Conservation (phyloP, 2,329 filamentous ascomycete species). For the Colletotrichum karsti region DNA sequence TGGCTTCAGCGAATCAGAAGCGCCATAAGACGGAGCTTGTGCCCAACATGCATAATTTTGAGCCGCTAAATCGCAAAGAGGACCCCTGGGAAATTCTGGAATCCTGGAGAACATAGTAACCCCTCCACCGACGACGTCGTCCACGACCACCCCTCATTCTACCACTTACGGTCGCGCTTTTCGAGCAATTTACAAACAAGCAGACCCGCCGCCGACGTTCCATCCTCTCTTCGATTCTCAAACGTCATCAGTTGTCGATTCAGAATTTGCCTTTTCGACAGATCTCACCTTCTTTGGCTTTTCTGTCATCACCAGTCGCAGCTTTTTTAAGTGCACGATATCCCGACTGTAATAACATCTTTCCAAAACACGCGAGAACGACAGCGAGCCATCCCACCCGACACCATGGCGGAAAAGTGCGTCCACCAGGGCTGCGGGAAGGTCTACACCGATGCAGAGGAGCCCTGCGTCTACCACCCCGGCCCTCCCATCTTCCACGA, state of each 20-base stretch:
- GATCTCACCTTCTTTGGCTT: neutral
- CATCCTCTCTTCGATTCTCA: neutral
- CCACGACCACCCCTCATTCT: constrained; percentile 21
- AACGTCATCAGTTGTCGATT: constrained; percentile 13
- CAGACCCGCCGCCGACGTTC: neutral
- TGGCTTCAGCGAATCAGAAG: neutral
- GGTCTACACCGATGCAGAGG: constrained; percentile 80
- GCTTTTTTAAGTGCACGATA: neutral
- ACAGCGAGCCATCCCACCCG: constrained; percentile 18
- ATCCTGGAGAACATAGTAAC: constrained; percentile 31
- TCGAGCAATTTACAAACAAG: constrained; percentile 14
- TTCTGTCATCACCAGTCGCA: neutral
- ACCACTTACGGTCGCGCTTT: neutral
- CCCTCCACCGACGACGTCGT: constrained; percentile 25
- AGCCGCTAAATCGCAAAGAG: constrained; percentile 15
- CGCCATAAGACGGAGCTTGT: neutral
- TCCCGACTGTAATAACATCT: neutral
- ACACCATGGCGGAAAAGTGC: constrained; percentile 80
- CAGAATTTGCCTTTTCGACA: neutral
- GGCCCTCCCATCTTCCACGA: constrained; percentile 96
- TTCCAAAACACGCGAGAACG: constrained; percentile 10
- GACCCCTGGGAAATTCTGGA: constrained; percentile 31
- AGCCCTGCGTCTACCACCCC: constrained; percentile 91
- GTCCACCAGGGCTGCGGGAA: constrained; percentile 97
- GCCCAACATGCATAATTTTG: constrained; percentile 25